Base-by-base conservation (phyloP, 1,284 basidiomycete species). In the Leccinum olivaceoglutinosum region DNA sequence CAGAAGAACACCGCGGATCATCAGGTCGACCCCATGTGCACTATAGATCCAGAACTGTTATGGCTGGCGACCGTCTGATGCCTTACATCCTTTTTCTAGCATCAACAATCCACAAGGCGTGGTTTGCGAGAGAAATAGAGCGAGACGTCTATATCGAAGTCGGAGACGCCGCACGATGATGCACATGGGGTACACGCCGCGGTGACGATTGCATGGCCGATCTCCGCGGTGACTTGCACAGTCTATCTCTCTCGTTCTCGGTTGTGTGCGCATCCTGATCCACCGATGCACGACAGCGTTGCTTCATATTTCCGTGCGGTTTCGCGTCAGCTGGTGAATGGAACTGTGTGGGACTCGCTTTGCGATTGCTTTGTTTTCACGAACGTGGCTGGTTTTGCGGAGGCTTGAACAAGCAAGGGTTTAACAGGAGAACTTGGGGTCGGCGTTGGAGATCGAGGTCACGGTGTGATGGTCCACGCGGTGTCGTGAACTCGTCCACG, bases 141-240 rank as follows among this genome's bases (percentile, higher is more conserved):
- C 11, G 10, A 6, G 63, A 29, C 18, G 11, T 34, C 0, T 5
- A 21, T 18, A 21, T 29, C 3, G 63, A 63, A 8, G 67, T 68
- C 18, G 69, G 73, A 18, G 70, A 71, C 10, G 61, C 60, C 2
- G 59, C 55, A 41, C 60, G 65, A 44, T 54, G 51, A 29, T 29
- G 60, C 36, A 4, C 11, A 44, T 6, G 16, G 25, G n/a, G 3
- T 25, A 32, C 36, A 34, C 70, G 65, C 21, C 73, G 67, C 25
- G 71, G 72, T 29, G 74, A 76, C 25, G 70, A 66, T 46, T 73
- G 73, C 0, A 14, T 58, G 9, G 46, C 64, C 2, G 69, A 74
- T 54, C 73, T 73, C 32, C 74, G 72, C 11, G 74, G 71, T 1
- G 74, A 73, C 55, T 72, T 76, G 59, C 49, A 66, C 18, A 64